Percentiles rank a stretch among this genome's conserved stretches.
Conservation (phyloP, 306 rosid genomes). For the Corylus avellana region DNA sequence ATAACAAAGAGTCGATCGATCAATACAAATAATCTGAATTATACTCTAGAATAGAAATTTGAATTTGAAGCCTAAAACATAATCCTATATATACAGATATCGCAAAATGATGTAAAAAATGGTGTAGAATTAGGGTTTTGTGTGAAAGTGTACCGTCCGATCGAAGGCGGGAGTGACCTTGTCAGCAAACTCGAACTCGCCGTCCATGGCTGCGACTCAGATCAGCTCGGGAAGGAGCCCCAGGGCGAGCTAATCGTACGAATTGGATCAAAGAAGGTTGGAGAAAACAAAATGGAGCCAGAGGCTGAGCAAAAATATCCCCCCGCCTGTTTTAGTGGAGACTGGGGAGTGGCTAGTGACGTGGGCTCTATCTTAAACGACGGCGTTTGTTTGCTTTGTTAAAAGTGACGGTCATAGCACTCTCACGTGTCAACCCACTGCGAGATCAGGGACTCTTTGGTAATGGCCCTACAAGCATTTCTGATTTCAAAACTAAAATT, state of each 20-base stretch:
- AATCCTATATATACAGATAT: not conserved
- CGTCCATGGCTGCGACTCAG: constrained; percentile 46
- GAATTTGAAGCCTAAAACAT: not conserved
- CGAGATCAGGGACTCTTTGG: too few species aligned
- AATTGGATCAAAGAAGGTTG: constrained; percentile 19
- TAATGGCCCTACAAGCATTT: too few species aligned
- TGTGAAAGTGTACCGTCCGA: constrained; percentile 35
- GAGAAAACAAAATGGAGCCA: constrained; percentile 3
- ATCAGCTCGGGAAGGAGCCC: constrained; percentile 22
- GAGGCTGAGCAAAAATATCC: not conserved
- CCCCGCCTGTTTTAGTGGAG: too few species aligned
- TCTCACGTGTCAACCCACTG: too few species aligned
- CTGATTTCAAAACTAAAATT: too few species aligned
- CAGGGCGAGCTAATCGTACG: not conserved
- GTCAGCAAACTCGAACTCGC: constrained; percentile 35
- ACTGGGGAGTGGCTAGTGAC: too few species aligned
- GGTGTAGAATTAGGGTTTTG: not conserved
- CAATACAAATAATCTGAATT: not conserved
- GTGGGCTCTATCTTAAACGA: too few species aligned
- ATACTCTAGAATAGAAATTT: not conserved
- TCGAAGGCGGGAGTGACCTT: constrained; percentile 54
- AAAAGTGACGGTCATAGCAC: too few species aligned
- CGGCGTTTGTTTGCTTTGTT: too few species aligned
- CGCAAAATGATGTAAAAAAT: not conserved
- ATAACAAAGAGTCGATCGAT: not conserved